Conservation (phyloP, 345 rosid genomes). For the Xanthoceras sorbifolium region DNA sequence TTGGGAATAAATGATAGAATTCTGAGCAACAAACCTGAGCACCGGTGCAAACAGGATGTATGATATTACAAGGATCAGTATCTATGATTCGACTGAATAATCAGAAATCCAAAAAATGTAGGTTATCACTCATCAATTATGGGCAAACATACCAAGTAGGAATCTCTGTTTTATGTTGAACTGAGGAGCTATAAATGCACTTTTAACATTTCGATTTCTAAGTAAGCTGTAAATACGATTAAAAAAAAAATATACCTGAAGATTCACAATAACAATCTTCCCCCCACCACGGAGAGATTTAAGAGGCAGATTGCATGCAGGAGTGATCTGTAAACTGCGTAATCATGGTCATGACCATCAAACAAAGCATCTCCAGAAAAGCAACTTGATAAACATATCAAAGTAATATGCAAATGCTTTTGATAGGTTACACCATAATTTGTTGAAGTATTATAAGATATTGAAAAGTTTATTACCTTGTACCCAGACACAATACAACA, state of each 20-base stretch:
- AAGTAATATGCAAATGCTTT: background rate
- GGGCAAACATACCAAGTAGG: background rate
- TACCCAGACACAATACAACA: conserved; percentile 89
- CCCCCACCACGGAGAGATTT: conserved; percentile 90
- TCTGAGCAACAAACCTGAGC: background rate
- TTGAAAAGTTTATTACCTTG: conserved; percentile 52
- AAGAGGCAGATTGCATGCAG: conserved; percentile 98
- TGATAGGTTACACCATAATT: background rate
- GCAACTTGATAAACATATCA: background rate
- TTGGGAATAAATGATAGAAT: too few relatives aligned
- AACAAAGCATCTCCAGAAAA: conserved; percentile 14
- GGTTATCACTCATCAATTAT: background rate
- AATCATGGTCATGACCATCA: conserved; percentile 17
- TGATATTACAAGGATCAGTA: background rate
- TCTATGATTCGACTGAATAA: background rate
- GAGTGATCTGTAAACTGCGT: conserved; percentile 98
- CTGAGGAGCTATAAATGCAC: background rate
- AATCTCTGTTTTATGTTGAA: background rate
- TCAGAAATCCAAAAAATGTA: background rate
- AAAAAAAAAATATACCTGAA: conserved; percentile 58
- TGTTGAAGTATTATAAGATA: background rate
- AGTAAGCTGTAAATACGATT: background rate
- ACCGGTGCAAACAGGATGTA: background rate
- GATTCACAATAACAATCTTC: conserved; percentile 89
- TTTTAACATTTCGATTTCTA: background rate